Evolutionary conservation across 2,329 filamentous ascomycete species (phyloP).

Genomic region (Pezicula rhizophila): DNA sequence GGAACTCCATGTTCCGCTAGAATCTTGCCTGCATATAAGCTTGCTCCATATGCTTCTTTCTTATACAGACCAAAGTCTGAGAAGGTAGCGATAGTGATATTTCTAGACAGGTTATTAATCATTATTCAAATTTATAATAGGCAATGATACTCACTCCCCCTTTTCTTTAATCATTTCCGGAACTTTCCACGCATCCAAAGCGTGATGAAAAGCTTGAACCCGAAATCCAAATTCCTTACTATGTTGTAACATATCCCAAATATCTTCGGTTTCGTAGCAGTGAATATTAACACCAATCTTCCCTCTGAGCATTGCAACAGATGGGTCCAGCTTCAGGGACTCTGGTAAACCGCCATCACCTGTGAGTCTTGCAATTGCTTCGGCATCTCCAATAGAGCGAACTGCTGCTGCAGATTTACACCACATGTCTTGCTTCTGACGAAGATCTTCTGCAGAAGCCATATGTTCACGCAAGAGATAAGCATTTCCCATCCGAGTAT

Average conservation of each 20-base stretch:
- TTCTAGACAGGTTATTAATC: conserved; percentile 15
- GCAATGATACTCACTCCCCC: conserved; percentile 26
- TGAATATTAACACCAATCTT: conserved; percentile 37
- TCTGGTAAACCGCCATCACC: conserved; percentile 23
- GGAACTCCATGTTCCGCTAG: conserved; percentile 34
- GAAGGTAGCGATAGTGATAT: conserved; percentile 38
- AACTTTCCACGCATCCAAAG: conserved; percentile 33
- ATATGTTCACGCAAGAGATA: conserved; percentile 35
- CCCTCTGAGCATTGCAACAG: conserved; percentile 34
- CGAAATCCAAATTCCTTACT: conserved; percentile 37
- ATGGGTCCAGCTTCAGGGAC: conserved; percentile 34
- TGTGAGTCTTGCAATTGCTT: conserved; percentile 13
- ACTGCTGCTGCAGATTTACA: conserved; percentile 21
- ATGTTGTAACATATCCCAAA: conserved; percentile 37
- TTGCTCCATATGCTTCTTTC: conserved; percentile 35
- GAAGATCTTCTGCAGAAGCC: conserved; percentile 29
- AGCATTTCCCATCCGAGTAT: conserved; percentile 35
- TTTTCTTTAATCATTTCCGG: conserved; percentile 33
- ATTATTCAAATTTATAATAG: background rate
- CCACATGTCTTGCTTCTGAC: conserved; percentile 31
- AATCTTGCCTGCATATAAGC: conserved; percentile 33
- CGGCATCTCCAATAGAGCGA: conserved; percentile 12
- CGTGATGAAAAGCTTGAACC: conserved; percentile 36
- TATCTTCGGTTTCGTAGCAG: conserved; percentile 38
- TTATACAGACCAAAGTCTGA: conserved; percentile 37